Percentiles rank a stretch among this genome's conserved stretches.
phyloP scores from a whole-genome alignment of 352 stramenopile genomes.

The Phytophthora lateralis region DNA sequence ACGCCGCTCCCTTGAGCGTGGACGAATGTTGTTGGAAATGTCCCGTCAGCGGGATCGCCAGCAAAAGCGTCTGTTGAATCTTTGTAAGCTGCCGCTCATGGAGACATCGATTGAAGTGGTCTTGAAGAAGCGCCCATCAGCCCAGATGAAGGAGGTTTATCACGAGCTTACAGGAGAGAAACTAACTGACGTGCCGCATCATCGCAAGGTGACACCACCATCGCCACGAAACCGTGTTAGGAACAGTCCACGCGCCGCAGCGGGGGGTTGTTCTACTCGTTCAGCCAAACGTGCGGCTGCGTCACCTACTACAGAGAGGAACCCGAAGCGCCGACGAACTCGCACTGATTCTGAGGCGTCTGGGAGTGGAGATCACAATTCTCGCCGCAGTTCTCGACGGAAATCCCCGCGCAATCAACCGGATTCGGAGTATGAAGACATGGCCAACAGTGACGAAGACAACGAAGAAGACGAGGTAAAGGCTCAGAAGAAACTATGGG shows the following conservation, averaged over 20 bases:
- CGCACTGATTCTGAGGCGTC: slow-evolving; percentile 27
- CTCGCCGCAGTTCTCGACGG: slow-evolving; percentile 23
- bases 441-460: slow-evolving; percentile 8
- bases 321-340: slow-evolving; percentile 35
- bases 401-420: slow-evolving; percentile 30
- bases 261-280: slow-evolving; percentile 14
- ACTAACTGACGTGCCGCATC: slow-evolving; percentile 56
- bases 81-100: slow-evolving; percentile 67
- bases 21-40: slow-evolving; percentile 88
- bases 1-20: slow-evolving; percentile 76
- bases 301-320: slow-evolving; percentile 22
- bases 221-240: slow-evolving; percentile 28
- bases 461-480: slow-evolving; percentile 18
- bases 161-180: slow-evolving; percentile 57
- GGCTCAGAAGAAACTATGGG: slow-evolving; percentile 26
- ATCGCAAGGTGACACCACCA: slow-evolving; percentile 22
- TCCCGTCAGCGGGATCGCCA: slow-evolving; percentile 83
- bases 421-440: slow-evolving; percentile 20
- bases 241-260: slow-evolving; percentile 26
- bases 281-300: slow-evolving; percentile 19
- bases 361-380: slow-evolving; percentile 15
- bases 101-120: slow-evolving; percentile 72
- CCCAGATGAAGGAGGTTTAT: slow-evolving; percentile 78
- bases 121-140: slow-evolving; percentile 73
- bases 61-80: slow-evolving; percentile 76